Percentiles rank a stretch among this genome's conserved stretches.
These are phyloP conservation scores for Cytospora chrysosperma DNA, from an alignment of 2,329 filamentous ascomycete genomes.

Conservation along the genomic window DNA sequence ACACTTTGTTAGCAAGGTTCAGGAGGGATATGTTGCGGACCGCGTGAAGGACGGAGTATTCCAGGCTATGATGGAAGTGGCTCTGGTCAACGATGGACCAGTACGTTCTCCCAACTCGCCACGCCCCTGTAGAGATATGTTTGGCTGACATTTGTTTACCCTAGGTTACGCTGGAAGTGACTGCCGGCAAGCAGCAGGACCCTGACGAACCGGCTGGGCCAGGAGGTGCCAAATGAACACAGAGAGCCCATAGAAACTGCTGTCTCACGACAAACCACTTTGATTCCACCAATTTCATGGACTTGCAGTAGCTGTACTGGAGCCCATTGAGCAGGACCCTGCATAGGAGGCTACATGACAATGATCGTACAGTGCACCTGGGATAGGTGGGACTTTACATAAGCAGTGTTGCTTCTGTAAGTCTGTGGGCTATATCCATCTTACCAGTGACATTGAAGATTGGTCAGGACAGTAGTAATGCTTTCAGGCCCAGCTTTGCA, in stretches of 20 bases:
- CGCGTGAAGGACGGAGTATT: slow-evolving; percentile 94
- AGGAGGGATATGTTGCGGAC: slow-evolving; percentile 67
- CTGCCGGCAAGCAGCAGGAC: slow-evolving; percentile 16
- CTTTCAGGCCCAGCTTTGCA: too few relatives aligned
- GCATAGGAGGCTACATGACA: background rate
- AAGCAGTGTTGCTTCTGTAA: too few relatives aligned
- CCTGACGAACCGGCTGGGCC: background rate
- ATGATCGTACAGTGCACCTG: background rate
- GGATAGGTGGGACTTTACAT: background rate
- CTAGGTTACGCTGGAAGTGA: slow-evolving; percentile 38
- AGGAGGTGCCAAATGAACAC: background rate
- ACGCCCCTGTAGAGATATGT: background rate
- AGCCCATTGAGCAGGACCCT: background rate
- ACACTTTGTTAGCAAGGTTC: slow-evolving; percentile 75
- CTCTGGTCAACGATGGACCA: slow-evolving; percentile 81
- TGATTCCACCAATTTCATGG: background rate
- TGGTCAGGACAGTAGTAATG: too few relatives aligned
- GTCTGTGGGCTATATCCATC: too few relatives aligned
- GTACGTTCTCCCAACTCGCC: slow-evolving; percentile 38
- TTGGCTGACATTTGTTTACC: slow-evolving; percentile 10
- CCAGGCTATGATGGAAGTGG: slow-evolving; percentile 98
- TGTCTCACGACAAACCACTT: background rate
- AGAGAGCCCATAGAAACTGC: background rate
- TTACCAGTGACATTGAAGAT: too few relatives aligned
- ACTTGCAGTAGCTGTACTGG: background rate